Base-by-base conservation (phyloP, 768 basidiomycete species). In the Lactarius pseudohatsudake region DNA sequence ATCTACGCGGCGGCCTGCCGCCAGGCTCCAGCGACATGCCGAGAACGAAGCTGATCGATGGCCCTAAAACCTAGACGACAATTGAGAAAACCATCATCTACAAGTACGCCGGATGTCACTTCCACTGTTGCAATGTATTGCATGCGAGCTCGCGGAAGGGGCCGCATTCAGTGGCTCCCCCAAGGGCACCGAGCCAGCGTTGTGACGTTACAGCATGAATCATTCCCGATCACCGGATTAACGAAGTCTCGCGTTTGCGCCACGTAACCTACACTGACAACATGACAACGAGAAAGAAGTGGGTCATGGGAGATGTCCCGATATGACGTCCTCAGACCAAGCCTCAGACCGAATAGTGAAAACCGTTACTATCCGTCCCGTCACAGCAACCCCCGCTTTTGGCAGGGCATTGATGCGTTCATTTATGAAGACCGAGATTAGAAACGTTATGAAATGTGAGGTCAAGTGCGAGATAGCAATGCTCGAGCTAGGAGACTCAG, bases 11-110 rank as follows among this genome's bases (percentile, higher is more conserved):
- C 32, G 32, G 32, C 32, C 32, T 6, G 32, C 32, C 32, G 6
- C 32, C 32, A n/a, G n/a, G n/a, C n/a, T n/a, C n/a, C n/a, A 32
- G 6, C 32, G 30, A 30, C 40, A 20, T 34, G 32, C 26, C 13
- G 6, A 38, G 26, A 30, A 15, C 20, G 56, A 13, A 50, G 28
- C 22, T 28, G 26, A 15, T 6, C 20, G 28, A 54, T 57, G 15
- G 16, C 76, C 82, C 68, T 70, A 89, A 87, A 87, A 88, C 18
- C 86, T 87, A 61, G 89, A 82, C 4, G 87, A 71, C 80, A 89
- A 70, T 87, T 87, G 55, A 85, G 53, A 58, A 88, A 72, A 0
- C 88, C 87, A 32, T 75, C 69, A 62, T 85, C 15, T 18, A 89
- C 84, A 0, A 36, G 30, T 30, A 30, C 2, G 32, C 6, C 32